These are phyloP conservation scores for Globisporangium megalacanthum DNA, from an alignment of 352 stramenopile genomes.

Conservation along the genomic window DNA sequence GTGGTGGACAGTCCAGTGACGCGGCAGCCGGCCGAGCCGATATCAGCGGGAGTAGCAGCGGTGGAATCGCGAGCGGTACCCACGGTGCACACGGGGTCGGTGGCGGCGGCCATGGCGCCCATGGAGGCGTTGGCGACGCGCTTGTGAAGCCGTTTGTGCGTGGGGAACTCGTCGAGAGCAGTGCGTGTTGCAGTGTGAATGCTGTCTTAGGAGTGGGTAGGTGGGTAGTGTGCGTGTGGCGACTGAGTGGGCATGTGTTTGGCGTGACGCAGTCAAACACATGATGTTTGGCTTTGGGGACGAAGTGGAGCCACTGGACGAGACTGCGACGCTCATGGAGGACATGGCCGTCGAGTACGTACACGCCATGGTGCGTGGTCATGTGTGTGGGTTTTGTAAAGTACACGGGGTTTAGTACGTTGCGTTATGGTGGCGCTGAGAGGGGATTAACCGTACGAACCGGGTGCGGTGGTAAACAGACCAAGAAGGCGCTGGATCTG, in stretches of 20 bases:
- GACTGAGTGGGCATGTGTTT: neutral
- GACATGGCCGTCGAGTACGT: slow-evolving; percentile 83
- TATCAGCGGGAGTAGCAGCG: neutral
- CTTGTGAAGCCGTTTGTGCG: slow-evolving; percentile 70
- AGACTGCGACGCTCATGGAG: slow-evolving; percentile 80
- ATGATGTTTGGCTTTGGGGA: slow-evolving; percentile 89
- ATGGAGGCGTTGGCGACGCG: slow-evolving; percentile 3
- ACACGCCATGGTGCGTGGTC: slow-evolving; percentile 59
- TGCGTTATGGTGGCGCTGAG: neutral
- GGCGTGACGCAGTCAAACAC: slow-evolving; percentile 58
- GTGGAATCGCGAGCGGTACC: slow-evolving; percentile 1
- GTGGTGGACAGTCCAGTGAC: slow-evolving; percentile 6
- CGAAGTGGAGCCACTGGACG: slow-evolving; percentile 57
- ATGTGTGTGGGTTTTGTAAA: neutral
- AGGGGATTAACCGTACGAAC: neutral
- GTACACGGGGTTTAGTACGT: neutral
- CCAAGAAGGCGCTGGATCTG: slow-evolving; percentile 82
- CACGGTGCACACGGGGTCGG: slow-evolving; percentile 8
- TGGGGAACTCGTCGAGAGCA: slow-evolving; percentile 75
- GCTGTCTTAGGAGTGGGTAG: neutral
- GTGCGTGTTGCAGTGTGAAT: slow-evolving; percentile 31
- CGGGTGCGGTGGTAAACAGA: slow-evolving; percentile 25
- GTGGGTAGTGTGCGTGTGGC: neutral
- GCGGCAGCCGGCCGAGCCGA: neutral
- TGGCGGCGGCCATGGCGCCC: slow-evolving; percentile 7